phyloP scores from a whole-genome alignment of 2,329 filamentous ascomycete genomes.

The Capronia epimyces region DNA sequence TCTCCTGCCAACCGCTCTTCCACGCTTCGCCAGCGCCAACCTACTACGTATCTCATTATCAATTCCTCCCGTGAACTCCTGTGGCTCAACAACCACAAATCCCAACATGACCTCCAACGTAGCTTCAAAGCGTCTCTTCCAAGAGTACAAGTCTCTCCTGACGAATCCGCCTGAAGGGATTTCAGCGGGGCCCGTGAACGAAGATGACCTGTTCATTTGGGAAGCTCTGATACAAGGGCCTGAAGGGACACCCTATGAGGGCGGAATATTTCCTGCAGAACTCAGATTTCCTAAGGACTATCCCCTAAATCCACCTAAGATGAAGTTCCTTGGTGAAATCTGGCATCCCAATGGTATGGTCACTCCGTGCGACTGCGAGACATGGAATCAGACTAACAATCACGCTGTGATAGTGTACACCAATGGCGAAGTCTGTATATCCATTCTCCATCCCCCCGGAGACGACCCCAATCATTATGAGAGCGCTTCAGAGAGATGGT shows the following conservation, averaged over 20 bases:
- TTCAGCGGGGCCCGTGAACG: slow-evolving; percentile 83
- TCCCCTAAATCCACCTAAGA: slow-evolving; percentile 88
- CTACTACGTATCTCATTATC: background rate
- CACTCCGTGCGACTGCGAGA: no score
- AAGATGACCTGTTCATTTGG: slow-evolving; percentile 95
- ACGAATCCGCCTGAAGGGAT: slow-evolving; percentile 97
- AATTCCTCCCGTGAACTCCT: background rate
- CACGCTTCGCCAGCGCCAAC: no score
- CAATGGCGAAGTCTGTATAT: slow-evolving; percentile 90
- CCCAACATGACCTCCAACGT: slow-evolving; percentile 45
- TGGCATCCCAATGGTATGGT: slow-evolving; percentile 92
- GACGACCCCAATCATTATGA: slow-evolving; percentile 99
- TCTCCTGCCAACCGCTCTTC: background rate
- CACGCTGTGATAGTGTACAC: slow-evolving; percentile 63
- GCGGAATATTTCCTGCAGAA: slow-evolving; percentile 90
- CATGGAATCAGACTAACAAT: background rate
- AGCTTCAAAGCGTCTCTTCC: slow-evolving; percentile 73
- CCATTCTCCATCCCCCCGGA: slow-evolving; percentile 92
- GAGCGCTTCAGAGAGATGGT: slow-evolving; percentile 91
- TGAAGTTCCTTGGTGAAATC: slow-evolving; percentile 90
- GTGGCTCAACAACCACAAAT: background rate
- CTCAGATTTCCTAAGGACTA: slow-evolving; percentile 95
- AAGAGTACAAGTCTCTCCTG: slow-evolving; percentile 91
- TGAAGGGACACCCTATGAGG: slow-evolving; percentile 92
- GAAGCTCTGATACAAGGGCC: slow-evolving; percentile 94